A percentile compares a stretch with the other conserved stretches of the same genome.
Conservation (phyloP, 495 filamentous ascomycete genomes). For the Friedmanniomyces simplex region DNA sequence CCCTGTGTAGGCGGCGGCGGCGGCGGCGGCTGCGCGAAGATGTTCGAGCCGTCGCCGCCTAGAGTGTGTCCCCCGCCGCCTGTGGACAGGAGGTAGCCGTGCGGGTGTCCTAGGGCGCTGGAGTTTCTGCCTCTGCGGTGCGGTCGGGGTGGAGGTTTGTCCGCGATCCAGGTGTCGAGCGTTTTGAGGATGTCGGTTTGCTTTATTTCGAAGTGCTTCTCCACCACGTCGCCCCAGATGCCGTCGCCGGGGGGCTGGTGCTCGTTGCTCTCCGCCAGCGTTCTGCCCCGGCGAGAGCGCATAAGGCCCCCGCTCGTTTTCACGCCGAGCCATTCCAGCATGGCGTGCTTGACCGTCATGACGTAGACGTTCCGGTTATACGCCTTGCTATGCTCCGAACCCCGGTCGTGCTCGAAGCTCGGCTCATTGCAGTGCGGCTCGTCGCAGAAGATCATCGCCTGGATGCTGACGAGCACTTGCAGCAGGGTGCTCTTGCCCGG, state of each 20-base stretch:
- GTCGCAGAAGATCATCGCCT: constrained; percentile 51
- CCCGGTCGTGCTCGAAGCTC: constrained; percentile 28
- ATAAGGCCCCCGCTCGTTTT: neutral
- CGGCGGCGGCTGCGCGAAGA: neutral
- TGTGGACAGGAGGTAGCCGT: neutral
- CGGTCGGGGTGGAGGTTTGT: neutral
- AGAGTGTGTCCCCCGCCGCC: neutral
- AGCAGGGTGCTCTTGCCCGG: constrained; percentile 44
- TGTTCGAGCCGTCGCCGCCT: neutral
- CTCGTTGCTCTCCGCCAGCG: neutral
- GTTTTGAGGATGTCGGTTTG: neutral
- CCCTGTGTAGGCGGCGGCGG: too few relatives aligned
- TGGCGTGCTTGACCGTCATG: constrained; percentile 7
- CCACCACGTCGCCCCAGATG: neutral
- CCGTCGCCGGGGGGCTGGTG: neutral
- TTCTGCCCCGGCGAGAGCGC: neutral
- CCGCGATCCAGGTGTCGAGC: neutral
- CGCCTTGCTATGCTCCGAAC: neutral
- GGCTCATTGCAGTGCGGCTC: constrained; percentile 52
- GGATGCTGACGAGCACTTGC: constrained; percentile 50
- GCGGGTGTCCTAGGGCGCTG: too few relatives aligned
- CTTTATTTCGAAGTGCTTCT: neutral
- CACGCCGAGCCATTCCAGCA: constrained; percentile 14
- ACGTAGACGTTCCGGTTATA: constrained; percentile 3
- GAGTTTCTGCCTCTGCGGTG: neutral